phyloP scores from a whole-genome alignment of 768 basidiomycete genomes.

The Agaricus subrufescens region DNA sequence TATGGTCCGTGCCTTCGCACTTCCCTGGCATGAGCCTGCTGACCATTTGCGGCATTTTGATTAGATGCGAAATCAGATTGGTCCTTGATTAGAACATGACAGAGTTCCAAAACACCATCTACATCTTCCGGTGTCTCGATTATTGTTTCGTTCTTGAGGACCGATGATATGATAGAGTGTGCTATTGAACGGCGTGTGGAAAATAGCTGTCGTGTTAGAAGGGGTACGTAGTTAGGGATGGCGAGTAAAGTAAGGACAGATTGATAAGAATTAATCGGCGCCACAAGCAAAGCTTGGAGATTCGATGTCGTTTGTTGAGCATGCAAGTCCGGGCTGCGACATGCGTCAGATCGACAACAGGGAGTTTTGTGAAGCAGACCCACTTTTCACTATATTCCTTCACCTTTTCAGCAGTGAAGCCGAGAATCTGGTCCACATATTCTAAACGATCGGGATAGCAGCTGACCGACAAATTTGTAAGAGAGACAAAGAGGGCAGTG shows the following conservation, averaged over 20 bases:
- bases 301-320: constrained; percentile 83
- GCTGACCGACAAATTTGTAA: constrained; percentile 91
- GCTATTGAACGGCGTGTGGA: constrained; percentile 88
- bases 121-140: constrained; percentile 94
- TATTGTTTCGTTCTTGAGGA: constrained; percentile 94
- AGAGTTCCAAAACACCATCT: constrained; percentile 87
- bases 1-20: constrained; percentile 55
- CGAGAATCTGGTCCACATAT: constrained; percentile 94
- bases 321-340: constrained; percentile 77
- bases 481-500: constrained; percentile 91
- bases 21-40: constrained; percentile 35
- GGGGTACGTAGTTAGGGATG: constrained; percentile 81
- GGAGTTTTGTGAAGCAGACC: constrained; percentile 6
- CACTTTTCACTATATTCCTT: constrained; percentile 81
- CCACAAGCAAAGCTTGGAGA: constrained; percentile 86
- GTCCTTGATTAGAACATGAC: constrained; percentile 89
- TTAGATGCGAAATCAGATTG: constrained; percentile 49
- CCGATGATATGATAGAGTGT: constrained; percentile 90
- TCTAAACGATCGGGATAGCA: constrained; percentile 97
- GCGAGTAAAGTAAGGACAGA: constrained; percentile 97
- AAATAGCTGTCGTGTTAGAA: constrained; percentile 84
- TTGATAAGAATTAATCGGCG: constrained; percentile 95
- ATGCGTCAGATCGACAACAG: constrained; percentile 4
- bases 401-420: constrained; percentile 83
- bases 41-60: constrained; percentile 23